A percentile compares a stretch with the other conserved stretches of the same genome.
Evolutionary conservation across 306 rosid genomes (phyloP).

Genomic region (Acmispon strigosus): DNA sequence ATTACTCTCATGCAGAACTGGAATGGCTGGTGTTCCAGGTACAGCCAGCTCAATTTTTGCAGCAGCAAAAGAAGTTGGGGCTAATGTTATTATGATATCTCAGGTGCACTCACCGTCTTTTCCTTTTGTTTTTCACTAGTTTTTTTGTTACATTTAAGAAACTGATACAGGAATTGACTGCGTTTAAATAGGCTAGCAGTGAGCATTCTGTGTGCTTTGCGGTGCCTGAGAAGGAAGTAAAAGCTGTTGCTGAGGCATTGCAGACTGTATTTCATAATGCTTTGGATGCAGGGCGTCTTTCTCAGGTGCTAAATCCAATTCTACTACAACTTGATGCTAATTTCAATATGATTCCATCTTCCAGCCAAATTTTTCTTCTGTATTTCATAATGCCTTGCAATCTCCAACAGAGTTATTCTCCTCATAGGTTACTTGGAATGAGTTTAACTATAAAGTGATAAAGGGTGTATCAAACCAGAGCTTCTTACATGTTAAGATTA

Average conservation of each 20-base stretch:
- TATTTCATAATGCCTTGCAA: not conserved
- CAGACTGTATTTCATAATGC: conserved; percentile 89
- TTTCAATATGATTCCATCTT: conserved; percentile 6
- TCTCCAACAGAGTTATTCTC: too few relatives aligned
- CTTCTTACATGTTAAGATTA: too few relatives aligned
- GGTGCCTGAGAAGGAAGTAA: conserved; percentile 95
- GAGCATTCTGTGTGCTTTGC: conserved; percentile 99
- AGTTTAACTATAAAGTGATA: too few relatives aligned
- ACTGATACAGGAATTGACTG: not conserved
- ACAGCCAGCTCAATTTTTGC: conserved; percentile 83
- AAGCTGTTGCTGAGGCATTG: conserved; percentile 88
- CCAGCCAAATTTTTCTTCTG: not conserved
- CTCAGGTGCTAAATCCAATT: conserved; percentile 62
- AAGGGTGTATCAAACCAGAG: too few relatives aligned
- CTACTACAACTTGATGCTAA: not conserved
- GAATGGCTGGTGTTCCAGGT: conserved; percentile 99
- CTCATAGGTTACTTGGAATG: too few relatives aligned
- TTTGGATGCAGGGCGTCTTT: conserved; percentile 90
- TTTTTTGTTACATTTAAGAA: too few relatives aligned
- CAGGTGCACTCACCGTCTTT: conserved; percentile 51
- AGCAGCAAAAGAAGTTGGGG: conserved; percentile 95
- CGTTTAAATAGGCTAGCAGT: conserved; percentile 84
- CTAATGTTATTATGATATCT: conserved; percentile 99
- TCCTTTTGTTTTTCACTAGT: conserved; percentile 4
- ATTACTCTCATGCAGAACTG: conserved; percentile 50